Conservation (phyloP, 768 basidiomycete species). For the Clitopilus hobsonii region DNA sequence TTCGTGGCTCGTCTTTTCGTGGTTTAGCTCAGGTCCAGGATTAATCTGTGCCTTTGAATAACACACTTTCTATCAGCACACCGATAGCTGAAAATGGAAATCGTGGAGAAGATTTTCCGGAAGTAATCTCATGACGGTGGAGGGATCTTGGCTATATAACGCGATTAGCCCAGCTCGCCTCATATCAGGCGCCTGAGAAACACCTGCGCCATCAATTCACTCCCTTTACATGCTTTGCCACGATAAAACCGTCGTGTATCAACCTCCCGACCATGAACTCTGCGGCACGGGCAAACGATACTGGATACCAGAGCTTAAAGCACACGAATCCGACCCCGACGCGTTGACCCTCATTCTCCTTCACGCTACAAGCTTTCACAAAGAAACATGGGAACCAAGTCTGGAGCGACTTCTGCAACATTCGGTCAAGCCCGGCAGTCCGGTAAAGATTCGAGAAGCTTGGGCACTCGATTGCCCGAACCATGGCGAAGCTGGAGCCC, state of each 20-base stretch:
- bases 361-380: constrained; percentile 72
- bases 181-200: neutral
- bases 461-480: constrained; percentile 74
- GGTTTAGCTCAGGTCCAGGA: neutral
- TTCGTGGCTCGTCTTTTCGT: neutral
- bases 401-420: constrained; percentile 42
- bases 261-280: constrained; percentile 35
- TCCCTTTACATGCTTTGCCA: neutral
- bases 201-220: neutral
- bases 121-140: neutral
- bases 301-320: constrained; percentile 37
- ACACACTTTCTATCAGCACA: neutral
- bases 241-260: constrained; percentile 31
- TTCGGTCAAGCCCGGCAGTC: constrained; percentile 12
- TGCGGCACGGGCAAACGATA: constrained; percentile 55
- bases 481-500: constrained; percentile 55
- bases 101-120: neutral
- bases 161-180: neutral
- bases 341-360: constrained; percentile 57
- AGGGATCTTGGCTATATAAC: neutral
- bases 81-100: neutral
- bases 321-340: constrained; percentile 28
- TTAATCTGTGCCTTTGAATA: neutral
- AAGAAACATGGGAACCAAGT: constrained; percentile 69
- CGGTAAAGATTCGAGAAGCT: constrained; percentile 45